Conservation (phyloP, 495 filamentous ascomycete genomes). For the Hypoxylon cercidicola region DNA sequence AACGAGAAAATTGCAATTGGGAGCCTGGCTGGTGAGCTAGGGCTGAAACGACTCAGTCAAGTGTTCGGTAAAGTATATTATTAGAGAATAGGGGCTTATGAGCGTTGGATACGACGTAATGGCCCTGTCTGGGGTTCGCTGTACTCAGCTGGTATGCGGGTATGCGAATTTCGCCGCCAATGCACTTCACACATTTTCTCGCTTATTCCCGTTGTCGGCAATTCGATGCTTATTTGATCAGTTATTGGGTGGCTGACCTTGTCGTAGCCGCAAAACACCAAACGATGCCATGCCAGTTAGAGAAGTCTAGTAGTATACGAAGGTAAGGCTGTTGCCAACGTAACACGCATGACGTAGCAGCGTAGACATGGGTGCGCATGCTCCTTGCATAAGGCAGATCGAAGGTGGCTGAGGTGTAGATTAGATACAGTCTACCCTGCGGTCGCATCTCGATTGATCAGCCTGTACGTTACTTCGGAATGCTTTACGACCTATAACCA, state of each 20-base stretch:
- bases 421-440: slow-evolving; percentile 9
- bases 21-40: slow-evolving; percentile 6
- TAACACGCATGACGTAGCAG: slow-evolving; percentile 19
- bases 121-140: slow-evolving; percentile 16
- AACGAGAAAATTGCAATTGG: slow-evolving; percentile 5
- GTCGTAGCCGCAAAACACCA: too few species aligned
- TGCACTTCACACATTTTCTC: background rate
- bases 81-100: slow-evolving; percentile 16
- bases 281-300: too few species aligned
- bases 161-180: slow-evolving; percentile 14
- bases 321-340: slow-evolving; percentile 13
- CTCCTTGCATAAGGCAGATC: slow-evolving; percentile 41
- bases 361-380: slow-evolving; percentile 12
- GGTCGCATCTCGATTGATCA: slow-evolving; percentile 15
- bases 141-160: slow-evolving; percentile 7
- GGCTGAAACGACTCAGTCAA: slow-evolving; percentile 30
- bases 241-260: too few species aligned
- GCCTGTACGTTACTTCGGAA: slow-evolving; percentile 11
- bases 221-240: too few species aligned
- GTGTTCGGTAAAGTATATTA: slow-evolving; percentile 27
- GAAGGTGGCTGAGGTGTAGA: slow-evolving; percentile 25
- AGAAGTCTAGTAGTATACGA: background rate
- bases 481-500: slow-evolving; percentile 4
- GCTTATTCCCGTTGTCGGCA: too few species aligned
- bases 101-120: slow-evolving; percentile 12